Evolutionary conservation across 1,139 yeast species (phyloP), one percentile per base, ranked within the genome.

Genomic region (Saccharomycopsis hybrid): DNA sequence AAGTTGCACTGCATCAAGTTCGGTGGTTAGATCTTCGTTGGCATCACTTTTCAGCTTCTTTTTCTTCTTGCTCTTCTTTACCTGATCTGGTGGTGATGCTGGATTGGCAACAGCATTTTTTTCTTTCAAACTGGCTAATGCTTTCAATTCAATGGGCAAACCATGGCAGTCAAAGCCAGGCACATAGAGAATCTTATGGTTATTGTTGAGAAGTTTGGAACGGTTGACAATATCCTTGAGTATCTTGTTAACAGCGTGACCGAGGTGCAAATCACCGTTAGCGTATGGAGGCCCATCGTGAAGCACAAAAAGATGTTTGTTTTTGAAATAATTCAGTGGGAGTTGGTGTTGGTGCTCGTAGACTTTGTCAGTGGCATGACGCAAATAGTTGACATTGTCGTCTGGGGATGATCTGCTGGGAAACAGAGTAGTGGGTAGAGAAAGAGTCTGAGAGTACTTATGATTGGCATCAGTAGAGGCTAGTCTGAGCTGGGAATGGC

Each of bases 81-180:
- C 59, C 29, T 28, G 35, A 18, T 18, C 18, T 2, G 43, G 43
- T 29, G 28, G 30, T n/a, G 44, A 31, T 50, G 62, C 68, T 50
- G 57, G 61, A 53, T 56, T 64, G 44, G 37, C 49, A 59, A 55
- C 11, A 53, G 56, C 35, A 8, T 11, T 35, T n/a, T 35, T 18
- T 11, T 43, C 30, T 41, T 47, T 47, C 24, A 68, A 56, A 42
- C 72, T 70, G 52, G 78, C 78, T 41, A 86, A 66, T 0, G 95
- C 95, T 59, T 88, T 88, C 64, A 87, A 72, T 65, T 92, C 99
- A 55, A 92, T 92, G 1, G 99, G 99, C 35, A 92, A 70, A 0
- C 99, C 99, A 68, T 92, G 99, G 62, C 98, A 92, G 64, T 92
- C 99, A 97, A 98, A 92, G 0, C 99, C 99, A 0, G 97, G 97